Conservation (phyloP, 768 basidiomycete species). For the Neoboletus magnificus region DNA sequence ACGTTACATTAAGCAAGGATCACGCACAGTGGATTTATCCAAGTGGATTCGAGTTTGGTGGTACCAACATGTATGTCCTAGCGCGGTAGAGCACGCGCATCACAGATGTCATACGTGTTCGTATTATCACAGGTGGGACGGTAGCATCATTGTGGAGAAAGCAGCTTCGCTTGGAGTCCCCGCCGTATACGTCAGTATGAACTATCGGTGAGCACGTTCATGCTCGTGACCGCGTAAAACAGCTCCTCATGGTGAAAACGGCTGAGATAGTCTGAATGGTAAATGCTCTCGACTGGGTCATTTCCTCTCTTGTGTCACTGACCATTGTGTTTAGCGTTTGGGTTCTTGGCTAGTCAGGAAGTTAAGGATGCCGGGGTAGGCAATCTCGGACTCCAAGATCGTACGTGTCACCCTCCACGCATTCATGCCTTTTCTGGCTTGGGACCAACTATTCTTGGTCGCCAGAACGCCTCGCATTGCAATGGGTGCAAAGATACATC, state of each 20-base stretch:
- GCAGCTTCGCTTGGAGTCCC: constrained; percentile 32
- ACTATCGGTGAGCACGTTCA: constrained; percentile 34
- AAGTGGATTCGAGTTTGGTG: constrained; percentile 35
- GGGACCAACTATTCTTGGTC: neutral
- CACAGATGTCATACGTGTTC: neutral
- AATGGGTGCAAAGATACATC: constrained; percentile 62
- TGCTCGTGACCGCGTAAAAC: no score
- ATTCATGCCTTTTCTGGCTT: neutral
- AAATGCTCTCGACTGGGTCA: no score
- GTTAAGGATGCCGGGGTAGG: constrained; percentile 38
- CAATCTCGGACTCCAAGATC: constrained; percentile 53
- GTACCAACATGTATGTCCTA: constrained; percentile 9
- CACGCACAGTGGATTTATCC: constrained; percentile 32
- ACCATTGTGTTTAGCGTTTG: constrained; percentile 25
- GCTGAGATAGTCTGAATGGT: no score
- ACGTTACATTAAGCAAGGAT: no score
- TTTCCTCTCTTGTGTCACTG: neutral
- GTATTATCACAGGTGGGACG: constrained; percentile 5
- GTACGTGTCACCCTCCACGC: constrained; percentile 6
- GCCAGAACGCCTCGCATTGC: constrained; percentile 37
- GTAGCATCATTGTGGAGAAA: constrained; percentile 29
- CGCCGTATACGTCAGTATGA: constrained; percentile 38
- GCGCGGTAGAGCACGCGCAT: no score
- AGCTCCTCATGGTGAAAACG: no score
- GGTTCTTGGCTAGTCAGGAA: constrained; percentile 41